Evolutionary conservation across 177 flowering plant species (phyloP).

Genomic region (Vitis hybrid): DNA sequence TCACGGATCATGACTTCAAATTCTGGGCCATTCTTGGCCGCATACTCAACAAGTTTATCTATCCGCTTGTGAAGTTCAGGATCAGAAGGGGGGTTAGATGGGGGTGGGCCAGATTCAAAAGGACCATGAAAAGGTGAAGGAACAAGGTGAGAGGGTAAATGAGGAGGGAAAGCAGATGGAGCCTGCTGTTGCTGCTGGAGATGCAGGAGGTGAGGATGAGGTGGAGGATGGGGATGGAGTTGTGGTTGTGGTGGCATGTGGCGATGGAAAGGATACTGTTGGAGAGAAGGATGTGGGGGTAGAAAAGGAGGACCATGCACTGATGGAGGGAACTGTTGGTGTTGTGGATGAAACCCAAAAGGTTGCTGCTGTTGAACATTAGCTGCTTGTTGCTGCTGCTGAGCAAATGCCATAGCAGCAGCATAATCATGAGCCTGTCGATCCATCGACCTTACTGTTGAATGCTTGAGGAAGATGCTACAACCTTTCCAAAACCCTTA

Average conservation of each 20-base stretch:
- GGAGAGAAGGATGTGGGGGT: constrained; percentile 73
- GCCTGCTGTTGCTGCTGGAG: constrained; percentile 71
- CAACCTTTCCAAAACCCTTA: constrained; percentile 4
- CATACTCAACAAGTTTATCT: constrained; percentile 89
- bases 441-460: constrained; percentile 39
- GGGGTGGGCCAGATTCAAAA: constrained; percentile 70
- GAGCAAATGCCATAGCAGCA: constrained; percentile 71
- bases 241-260: constrained; percentile 56
- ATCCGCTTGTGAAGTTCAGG: constrained; percentile 93
- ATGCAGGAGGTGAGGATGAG: constrained; percentile 56
- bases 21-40: constrained; percentile 91
- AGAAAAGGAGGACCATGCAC: constrained; percentile 67
- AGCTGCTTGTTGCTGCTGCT: constrained; percentile 61
- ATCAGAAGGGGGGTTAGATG: constrained; percentile 79
- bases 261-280: constrained; percentile 73
- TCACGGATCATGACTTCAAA: constrained; percentile 97
- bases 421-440: constrained; percentile 70
- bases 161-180: constrained; percentile 59
- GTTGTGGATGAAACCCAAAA: constrained; percentile 79
- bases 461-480: background rate
- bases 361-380: constrained; percentile 67
- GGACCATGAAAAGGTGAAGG: constrained; percentile 61
- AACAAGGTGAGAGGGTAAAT: constrained; percentile 56
- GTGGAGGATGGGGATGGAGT: constrained; percentile 52
- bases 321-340: constrained; percentile 70